Base-by-base conservation (phyloP, 2,329 filamentous ascomycete species). In the Fusarium albosuccineum region DNA sequence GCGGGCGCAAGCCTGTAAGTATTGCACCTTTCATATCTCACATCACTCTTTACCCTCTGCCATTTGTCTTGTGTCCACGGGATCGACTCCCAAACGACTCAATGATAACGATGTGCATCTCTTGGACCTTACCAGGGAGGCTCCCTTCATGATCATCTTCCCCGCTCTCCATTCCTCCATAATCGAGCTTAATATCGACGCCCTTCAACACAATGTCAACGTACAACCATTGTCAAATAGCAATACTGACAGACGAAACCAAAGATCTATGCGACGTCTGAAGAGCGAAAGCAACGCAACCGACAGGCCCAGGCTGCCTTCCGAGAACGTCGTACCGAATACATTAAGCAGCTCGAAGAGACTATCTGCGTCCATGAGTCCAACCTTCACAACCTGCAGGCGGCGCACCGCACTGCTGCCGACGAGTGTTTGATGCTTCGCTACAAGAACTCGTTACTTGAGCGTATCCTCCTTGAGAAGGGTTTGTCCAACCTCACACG, bases 361-460 rank as follows among this genome's bases (percentile, higher is more conserved):
- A 97, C 94, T 57, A 98, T 99, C 80, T 95, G 96, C 76, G 92
- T 96, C 72, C 95, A 98, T 85, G 96, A 99, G 81, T 93, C 97
- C 74, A 95, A 93, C 73, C 85, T 98, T 58, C 92, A 97, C 73
- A 97, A 90, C 75, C 86, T 99, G 62, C 96, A 98, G 81, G 92
- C 95, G 75, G 97, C 94, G 70, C 96, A 98, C 77, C 92, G 96
- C 73, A 94, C 89, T 75, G 96, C 96, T 60, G 94, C 95, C 60
- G 96, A 98, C 79, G 96, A 98, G 81, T 98, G 96, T 78, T 82
- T 98, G 75, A 98, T 99, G 96, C 86, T 99, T 73, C 91, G 96
- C 61, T 99, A 98, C 81, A 98, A 98, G 84, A 99, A 98, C 79
- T 98, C 96, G 40, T 84, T 98, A 49, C 87, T 99, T 36, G 96